Conservation (phyloP, 768 basidiomycete genomes). For the Tricholoma bakamatsutake region DNA sequence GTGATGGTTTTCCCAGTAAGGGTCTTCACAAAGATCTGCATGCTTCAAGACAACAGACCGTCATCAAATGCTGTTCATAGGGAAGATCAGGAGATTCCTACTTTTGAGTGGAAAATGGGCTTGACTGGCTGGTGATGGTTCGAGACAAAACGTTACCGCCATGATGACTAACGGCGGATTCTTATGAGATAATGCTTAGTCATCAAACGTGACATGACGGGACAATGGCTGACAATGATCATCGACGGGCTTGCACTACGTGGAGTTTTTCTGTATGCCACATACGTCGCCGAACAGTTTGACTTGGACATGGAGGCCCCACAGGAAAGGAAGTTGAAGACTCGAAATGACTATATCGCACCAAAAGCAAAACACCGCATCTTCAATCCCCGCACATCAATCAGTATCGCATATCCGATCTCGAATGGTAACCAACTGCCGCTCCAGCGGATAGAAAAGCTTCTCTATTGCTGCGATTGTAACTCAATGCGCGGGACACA, state of each 20-base stretch:
- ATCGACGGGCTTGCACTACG: too few species aligned
- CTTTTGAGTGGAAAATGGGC: neutral
- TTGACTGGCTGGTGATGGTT: slow-evolving; percentile 16
- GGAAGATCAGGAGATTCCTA: neutral
- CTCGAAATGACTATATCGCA: too few species aligned
- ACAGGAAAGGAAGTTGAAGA: too few species aligned
- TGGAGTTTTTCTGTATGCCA: too few species aligned
- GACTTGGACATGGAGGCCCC: too few species aligned
- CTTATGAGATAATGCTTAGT: neutral
- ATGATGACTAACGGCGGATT: neutral
- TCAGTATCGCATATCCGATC: too few species aligned
- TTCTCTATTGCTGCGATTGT: too few species aligned
- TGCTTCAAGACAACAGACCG: neutral
- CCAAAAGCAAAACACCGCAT: too few species aligned
- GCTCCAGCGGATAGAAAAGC: too few species aligned
- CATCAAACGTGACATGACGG: neutral
- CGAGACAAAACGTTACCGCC: slow-evolving; percentile 6
- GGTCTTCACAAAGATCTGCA: slow-evolving; percentile 26
- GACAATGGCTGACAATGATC: neutral
- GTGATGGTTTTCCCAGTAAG: slow-evolving; percentile 22
- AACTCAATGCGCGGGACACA: too few species aligned
- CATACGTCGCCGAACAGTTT: neutral
- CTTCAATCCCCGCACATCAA: too few species aligned
- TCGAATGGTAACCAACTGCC: too few species aligned
- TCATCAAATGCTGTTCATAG: neutral